Evolutionary conservation across 148 eudicot genomes (phyloP).

Genomic region (Vaccinium corymbosum): DNA sequence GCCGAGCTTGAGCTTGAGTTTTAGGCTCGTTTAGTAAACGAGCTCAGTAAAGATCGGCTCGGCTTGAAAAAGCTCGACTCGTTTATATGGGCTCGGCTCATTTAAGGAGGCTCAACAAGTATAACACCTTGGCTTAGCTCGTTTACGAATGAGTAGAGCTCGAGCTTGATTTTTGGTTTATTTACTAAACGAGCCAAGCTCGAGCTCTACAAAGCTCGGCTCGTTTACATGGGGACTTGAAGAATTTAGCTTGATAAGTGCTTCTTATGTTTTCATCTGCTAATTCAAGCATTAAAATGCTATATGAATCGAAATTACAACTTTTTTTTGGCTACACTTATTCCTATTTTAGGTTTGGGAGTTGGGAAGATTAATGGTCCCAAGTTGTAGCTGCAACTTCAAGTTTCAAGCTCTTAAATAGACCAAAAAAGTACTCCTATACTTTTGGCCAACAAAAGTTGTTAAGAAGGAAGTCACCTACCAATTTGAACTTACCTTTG

Average conservation of each 20-base stretch:
- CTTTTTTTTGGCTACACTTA: not conserved
- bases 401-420: not conserved
- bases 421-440: not conserved
- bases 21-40: too few species aligned
- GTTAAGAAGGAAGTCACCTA: not conserved
- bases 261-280: not conserved
- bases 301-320: not conserved
- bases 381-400: not conserved
- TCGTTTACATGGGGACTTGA: not conserved
- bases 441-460: not conserved
- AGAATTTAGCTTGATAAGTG: not conserved
- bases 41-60: too few species aligned
- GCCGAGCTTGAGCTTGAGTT: too few species aligned
- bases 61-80: too few species aligned
- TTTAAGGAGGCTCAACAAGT: too few species aligned
- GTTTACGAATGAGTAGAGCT: too few species aligned
- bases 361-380: not conserved
- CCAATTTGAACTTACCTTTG: not conserved
- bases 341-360: not conserved
- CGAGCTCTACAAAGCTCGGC: too few species aligned
- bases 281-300: slow-evolving; percentile 3
- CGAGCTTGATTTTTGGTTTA: too few species aligned
- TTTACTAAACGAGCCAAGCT: too few species aligned
- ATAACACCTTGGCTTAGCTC: too few species aligned
- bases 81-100: too few species aligned